Evolutionary conservation across 768 basidiomycete species (phyloP), one percentile per base, ranked within the genome.

Genomic region (Pilatotrama ljubarskyi): DNA sequence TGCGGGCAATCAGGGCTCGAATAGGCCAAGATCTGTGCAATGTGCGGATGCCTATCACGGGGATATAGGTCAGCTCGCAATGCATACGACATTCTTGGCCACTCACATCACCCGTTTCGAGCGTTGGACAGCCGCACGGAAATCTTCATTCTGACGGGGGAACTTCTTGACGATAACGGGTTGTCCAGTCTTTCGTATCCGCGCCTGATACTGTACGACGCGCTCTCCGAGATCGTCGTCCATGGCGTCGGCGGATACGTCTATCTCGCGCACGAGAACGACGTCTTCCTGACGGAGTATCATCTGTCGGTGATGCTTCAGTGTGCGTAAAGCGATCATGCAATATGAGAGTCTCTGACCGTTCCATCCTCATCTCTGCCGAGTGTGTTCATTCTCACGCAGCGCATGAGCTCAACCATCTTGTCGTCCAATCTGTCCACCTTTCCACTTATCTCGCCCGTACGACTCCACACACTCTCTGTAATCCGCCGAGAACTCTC

Each of bases 91-190:
- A 44, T n/a, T 15, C 35, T 32, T 35, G 10, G 20, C 5, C 4
- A 32, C 47, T 22, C 37, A 49, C 47, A 57, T 41, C 2, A 26
- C 41, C 25, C 26, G 20, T 47, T 57, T 57, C 40, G 55, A 57
- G 25, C 38, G 55, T 20, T 22, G 29, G 5, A 32, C 29, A 32
- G 49, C 49, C 9, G 49, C 49, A 3, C 49, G 24, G 38, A 49
- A 57, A 9, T 18, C 37, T 13, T 40, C 55, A 11, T 50, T 38
- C 25, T 29, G 37, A 25, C 47, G 26, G 10, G 47, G 38, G 26
- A 36, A 57, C 37, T 41, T 49, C 24, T 48, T 48, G 13, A 57
- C 38, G 13, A 57, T 42, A n/a, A 57, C 55, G 22, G n/a, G 18
- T 26, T 48, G 15, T 15, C 47, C 37, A 11, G 47, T 50, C 29